Evolutionary conservation across 169 alveolate species (phyloP), one percentile per base, ranked within the genome.

Genomic region (Cryptosporidium sp.): DNA sequence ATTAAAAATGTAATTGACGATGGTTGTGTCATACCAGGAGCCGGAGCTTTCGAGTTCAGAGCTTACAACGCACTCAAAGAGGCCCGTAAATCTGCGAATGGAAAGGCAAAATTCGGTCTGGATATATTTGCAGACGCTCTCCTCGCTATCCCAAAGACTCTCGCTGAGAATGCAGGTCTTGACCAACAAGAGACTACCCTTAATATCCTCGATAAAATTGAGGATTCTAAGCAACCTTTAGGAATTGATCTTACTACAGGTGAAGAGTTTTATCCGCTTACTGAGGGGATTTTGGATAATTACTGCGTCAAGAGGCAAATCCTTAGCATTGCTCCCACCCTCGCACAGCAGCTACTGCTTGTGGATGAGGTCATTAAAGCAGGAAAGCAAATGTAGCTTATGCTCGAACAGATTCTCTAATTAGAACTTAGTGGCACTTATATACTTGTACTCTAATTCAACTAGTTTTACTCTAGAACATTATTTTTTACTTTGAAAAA

Each of bases 341-440:
- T 98, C 53, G 99, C 99, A 52, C 98, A 98, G 95, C 98, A 98
- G 94, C 94, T 98, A 85, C 94, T 98, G 33, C 96, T 97, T 73
- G 99, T 98, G 26, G 99, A 98, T 91, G 99, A 98, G 91, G 97
- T 98, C 31, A 96, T 98, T 86, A 96, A 97, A 94, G 99, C 99
- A 3, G 99, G 99, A 65, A 96, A 95, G 91, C 97, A 97, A 48
- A 98, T 98, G 98, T 65, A 44, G 62, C 75, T 91, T 37, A 10
- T 26, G 35, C 37, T 56, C 31, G 26, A 26, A 56, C 21, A n/a
- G 35, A 23, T 48, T 9, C 10, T 23, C 67, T 56, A 56, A 56
- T 56, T 21, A 56, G 35, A 56, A 56, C 29, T 23, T 26, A 21
- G 35, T 21, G 37, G 12, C 35, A 56, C 67, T 21, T 56, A 56